Evolutionary conservation across 371 early-diverging fungal species (phyloP), one percentile per base, ranked within the genome.

Genomic region (Mucor irregularis): DNA sequence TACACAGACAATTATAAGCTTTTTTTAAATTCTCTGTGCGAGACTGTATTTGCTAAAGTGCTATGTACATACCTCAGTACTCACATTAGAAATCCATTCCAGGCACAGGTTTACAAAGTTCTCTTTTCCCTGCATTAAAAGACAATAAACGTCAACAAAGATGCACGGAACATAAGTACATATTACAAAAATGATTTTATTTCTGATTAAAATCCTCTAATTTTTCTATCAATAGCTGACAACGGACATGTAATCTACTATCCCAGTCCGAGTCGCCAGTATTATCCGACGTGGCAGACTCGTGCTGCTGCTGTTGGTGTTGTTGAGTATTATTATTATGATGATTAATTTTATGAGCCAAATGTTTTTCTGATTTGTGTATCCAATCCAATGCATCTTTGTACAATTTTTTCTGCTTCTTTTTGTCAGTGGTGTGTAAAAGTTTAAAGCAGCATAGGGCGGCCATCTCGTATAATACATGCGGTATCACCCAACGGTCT

Each of bases 251-350:
- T 25, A 60, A 16, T 58, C 77, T 40, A 47, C 69, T 68, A 24
- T 76, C 76, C 66, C 71, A 68, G 19, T 71, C 73, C 10, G 66
- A 61, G 54, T 64, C 72, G 19, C 65, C 68, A n/a, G 56, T 65
- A 11, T 61, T 54, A 22, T 62, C 62, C 2, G 58, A 48, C 22
- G 52, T 49, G 8, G 47, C 26, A 10, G 58, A 49, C 45, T 66
- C 64, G 7, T 35, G 57, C 5, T 56, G 45, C 17, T 29, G 53
- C 3, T 40, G 52, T 9, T 45, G 46, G 6, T 45, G 46, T 14
- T 45, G 46, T 21, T 49, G 51, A 13, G 24, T 9, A 22, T 43
- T 17, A 21, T 19, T 47, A 33, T 16, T 33, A 24, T 22, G 48
- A 19, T 30, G 42, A 19, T 49, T 33, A 29, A 35, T 45, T 48